Evolutionary conservation across 257 asterid species (phyloP).

Genomic region (Rauvolfia tetraphylla): DNA sequence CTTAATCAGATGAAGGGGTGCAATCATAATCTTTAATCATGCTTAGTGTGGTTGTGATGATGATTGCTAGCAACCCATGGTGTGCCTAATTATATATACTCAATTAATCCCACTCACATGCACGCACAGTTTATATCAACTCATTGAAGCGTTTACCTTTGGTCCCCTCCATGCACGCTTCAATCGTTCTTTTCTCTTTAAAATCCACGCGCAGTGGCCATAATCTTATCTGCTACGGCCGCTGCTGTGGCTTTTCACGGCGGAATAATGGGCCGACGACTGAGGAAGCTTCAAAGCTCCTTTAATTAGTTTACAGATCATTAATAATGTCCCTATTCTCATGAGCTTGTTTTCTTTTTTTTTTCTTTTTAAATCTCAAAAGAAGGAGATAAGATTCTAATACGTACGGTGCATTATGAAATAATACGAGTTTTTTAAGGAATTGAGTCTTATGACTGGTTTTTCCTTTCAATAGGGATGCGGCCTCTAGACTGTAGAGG

Average conservation of each 20-base stretch:
- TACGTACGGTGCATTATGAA: too few species aligned
- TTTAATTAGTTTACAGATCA: background rate
- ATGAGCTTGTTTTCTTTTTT: background rate
- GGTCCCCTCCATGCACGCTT: background rate
- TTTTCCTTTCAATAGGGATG: too few species aligned
- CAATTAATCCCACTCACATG: conserved; percentile 16
- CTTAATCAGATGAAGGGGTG: background rate
- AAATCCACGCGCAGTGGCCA: conserved; percentile 1
- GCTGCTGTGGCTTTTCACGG: background rate
- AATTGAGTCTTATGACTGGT: too few species aligned
- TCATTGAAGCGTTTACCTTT: background rate
- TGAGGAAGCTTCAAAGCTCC: background rate
- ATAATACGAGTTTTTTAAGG: too few species aligned
- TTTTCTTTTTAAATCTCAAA: background rate
- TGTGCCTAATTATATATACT: conserved; percentile 22
- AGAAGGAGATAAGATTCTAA: too few species aligned
- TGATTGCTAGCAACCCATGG: conserved; percentile 19
- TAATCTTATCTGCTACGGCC: conserved; percentile 1
- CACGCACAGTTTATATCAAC: background rate
- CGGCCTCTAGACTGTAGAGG: too few species aligned
- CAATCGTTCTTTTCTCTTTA: background rate
- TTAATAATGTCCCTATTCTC: background rate
- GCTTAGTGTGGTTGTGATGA: conserved; percentile 19
- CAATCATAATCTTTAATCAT: background rate
- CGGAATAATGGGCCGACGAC: background rate